Evolutionary conservation across 257 asterid species (phyloP).

Genomic region (Craterostigma plantagineum): DNA sequence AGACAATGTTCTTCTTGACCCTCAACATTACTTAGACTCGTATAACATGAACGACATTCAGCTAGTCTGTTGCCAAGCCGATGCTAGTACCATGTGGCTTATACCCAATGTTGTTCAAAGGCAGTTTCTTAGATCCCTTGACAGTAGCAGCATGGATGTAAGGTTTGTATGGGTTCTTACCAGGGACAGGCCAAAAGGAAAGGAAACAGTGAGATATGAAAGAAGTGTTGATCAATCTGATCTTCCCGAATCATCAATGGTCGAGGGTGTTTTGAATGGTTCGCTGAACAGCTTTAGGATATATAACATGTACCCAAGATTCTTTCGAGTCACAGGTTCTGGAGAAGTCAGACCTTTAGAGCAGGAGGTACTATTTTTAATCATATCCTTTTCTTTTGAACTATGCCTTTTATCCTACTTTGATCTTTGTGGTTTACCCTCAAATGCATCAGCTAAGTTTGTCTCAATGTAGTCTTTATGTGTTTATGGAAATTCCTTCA

Average conservation of each 20-base stretch:
- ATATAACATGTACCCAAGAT: conserved; percentile 53
- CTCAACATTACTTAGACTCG: conserved; percentile 39
- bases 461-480: no score
- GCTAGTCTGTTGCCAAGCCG: conserved; percentile 87
- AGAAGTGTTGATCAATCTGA: conserved; percentile 32
- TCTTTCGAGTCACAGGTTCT: conserved; percentile 88
- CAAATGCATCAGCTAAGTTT: no score
- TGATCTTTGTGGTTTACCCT: no score
- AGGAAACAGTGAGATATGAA: conserved; percentile 84
- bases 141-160: conserved; percentile 32
- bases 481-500: no score
- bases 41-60: conserved; percentile 72
- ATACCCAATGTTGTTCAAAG: conserved; percentile 69
- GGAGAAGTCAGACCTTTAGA: conserved; percentile 86
- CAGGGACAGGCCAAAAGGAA: conserved; percentile 93
- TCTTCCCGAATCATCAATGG: conserved; percentile 58
- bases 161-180: conserved; percentile 76
- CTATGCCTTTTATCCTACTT: no score
- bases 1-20: conserved; percentile 38
- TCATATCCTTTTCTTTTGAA: no score
- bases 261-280: conserved; percentile 71
- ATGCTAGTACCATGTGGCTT: conserved; percentile 75
- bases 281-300: conserved; percentile 55
- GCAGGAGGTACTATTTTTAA: conserved; percentile 43
- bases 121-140: conserved; percentile 58